Evolutionary conservation across 176 grass and related monocot species (phyloP), one percentile per base, ranked within the genome.

Genomic region (Aegilops speltoides): DNA sequence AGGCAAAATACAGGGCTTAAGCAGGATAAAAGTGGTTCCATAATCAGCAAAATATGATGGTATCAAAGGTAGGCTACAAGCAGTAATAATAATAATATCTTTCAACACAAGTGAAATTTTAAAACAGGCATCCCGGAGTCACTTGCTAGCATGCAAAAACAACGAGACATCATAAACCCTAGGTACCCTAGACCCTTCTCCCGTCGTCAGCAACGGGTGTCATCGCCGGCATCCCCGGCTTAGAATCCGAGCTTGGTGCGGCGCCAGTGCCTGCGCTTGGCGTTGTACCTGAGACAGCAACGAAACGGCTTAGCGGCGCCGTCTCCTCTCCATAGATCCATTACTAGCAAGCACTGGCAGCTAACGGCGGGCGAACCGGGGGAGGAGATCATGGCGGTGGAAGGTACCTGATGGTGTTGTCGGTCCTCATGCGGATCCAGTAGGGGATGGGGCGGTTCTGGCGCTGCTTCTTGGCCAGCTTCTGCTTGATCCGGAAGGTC

Each of bases 201-300:
- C 56, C 54, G 41, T 75, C 75, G 19, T 62, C 66, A 4, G 22
- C 17, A 13, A 14, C 67, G 32, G 34, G 57, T 28, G 13, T 28
- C 43, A 54, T 33, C 6, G 7, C 23, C 20, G 19, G 22, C 68
- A 22, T 37, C 29, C n/a, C 62, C 31, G 7, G 85, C 90, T 97
- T 83, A 97, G 86, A 97, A 97, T 28, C 95, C 95, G 37, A 97
- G 89, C 93, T 97, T 97, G 89, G 95, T 97, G 85, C 95, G 95
- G 83, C 95, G 95, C 95, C 95, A 97, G 71, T 97, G 95, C 95
- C 95, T 97, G 87, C 95, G 95, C 93, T 97, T 97, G 24, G 95
- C 95, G 50, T 97, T 97, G 87, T 97, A 97, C 95, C 95, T 97
- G 82, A 34, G 59, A 76, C 26, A 17, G 12, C 25, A 28, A 8